A percentile compares a stretch with the other conserved stretches of the same genome.
Conservation (phyloP, 495 filamentous ascomycete genomes). For the Staphylotrichum tortipilum region DNA sequence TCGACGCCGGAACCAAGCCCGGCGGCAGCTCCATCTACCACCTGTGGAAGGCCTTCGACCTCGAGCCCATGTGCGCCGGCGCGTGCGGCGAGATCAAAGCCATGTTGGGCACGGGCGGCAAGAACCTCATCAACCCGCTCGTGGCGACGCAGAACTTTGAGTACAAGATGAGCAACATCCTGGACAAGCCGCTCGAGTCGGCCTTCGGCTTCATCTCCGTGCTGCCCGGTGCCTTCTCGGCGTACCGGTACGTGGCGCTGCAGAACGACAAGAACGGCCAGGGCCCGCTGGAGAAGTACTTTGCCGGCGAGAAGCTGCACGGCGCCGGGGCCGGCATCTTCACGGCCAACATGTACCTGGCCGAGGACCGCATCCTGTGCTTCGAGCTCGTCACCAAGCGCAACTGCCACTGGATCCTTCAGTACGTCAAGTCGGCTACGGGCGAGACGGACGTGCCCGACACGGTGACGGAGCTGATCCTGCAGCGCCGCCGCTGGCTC, state of each 20-base stretch:
- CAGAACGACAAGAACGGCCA: slow-evolving; percentile 94
- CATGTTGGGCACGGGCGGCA: slow-evolving; percentile 82
- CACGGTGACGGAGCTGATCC: slow-evolving; percentile 86
- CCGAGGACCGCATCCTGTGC: slow-evolving; percentile 97
- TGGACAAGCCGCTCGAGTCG: slow-evolving; percentile 96
- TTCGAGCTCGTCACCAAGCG: slow-evolving; percentile 98
- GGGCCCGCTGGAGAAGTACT: slow-evolving; percentile 94
- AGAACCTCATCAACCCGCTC: slow-evolving; percentile 84
- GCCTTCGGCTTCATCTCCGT: slow-evolving; percentile 98
- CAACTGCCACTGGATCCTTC: slow-evolving; percentile 92
- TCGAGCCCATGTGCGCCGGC: slow-evolving; percentile 93
- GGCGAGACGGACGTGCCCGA: slow-evolving; percentile 99
- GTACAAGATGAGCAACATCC: slow-evolving; percentile 99
- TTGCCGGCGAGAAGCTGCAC: slow-evolving; percentile 95
- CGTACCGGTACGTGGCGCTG: slow-evolving; percentile 86
- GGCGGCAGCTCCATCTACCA: slow-evolving; percentile 92
- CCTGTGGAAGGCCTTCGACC: slow-evolving; percentile 96
- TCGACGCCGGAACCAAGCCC: slow-evolving; percentile 93
- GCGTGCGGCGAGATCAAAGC: slow-evolving; percentile 99
- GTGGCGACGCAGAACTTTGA: slow-evolving; percentile 98
- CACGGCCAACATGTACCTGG: slow-evolving; percentile 99
- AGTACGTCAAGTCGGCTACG: slow-evolving; percentile 94
- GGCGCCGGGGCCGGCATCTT: slow-evolving; percentile 92
- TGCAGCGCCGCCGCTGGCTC: slow-evolving; percentile 93
- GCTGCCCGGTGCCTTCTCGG: slow-evolving; percentile 94